Evolutionary conservation across 1,284 basidiomycete species (phyloP).

Genomic region (Farysia itapuensis): DNA sequence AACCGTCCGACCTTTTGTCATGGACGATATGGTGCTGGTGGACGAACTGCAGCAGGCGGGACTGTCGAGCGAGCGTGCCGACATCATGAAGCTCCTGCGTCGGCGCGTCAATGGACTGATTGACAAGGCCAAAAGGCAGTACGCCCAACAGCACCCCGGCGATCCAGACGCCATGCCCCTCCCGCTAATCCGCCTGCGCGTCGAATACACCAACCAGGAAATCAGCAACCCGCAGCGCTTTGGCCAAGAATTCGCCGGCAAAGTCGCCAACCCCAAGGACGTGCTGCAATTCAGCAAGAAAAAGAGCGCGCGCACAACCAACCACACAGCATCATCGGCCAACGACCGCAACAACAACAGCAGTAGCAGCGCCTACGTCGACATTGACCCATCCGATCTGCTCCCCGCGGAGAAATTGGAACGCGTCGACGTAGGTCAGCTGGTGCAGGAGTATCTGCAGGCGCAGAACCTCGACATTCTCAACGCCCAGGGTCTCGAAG

Average conservation of each 20-base stretch:
- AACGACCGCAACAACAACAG: constrained; percentile 3
- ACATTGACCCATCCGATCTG: constrained; percentile 34
- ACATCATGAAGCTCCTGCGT: constrained; percentile 43
- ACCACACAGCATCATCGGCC: constrained; percentile 3
- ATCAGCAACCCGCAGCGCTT: constrained; percentile 84
- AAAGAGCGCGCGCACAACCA: constrained; percentile 61
- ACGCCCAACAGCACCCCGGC: constrained; percentile 69
- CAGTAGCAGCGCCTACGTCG: constrained; percentile 16
- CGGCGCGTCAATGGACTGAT: constrained; percentile 65
- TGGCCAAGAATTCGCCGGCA: constrained; percentile 89
- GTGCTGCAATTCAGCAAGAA: constrained; percentile 85
- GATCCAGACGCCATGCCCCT: constrained; percentile 63
- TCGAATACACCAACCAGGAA: constrained; percentile 51
- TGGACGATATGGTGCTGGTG: constrained; percentile 76
- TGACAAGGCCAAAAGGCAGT: constrained; percentile 72
- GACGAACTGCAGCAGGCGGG: constrained; percentile 63
- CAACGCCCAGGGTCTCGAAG: constrained; percentile 43
- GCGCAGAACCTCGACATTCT: constrained; percentile 52
- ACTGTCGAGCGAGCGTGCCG: constrained; percentile 33
- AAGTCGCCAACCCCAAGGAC: constrained; percentile 90
- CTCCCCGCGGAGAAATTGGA: constrained; percentile 45
- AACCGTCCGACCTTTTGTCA: constrained; percentile 92
- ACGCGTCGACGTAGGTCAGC: constrained; percentile 42
- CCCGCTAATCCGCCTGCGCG: constrained; percentile 80
- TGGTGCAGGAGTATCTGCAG: constrained; percentile 49